Conservation (phyloP, 1,139 yeast genomes). For the Hyphopichia pseudoburtonii region DNA sequence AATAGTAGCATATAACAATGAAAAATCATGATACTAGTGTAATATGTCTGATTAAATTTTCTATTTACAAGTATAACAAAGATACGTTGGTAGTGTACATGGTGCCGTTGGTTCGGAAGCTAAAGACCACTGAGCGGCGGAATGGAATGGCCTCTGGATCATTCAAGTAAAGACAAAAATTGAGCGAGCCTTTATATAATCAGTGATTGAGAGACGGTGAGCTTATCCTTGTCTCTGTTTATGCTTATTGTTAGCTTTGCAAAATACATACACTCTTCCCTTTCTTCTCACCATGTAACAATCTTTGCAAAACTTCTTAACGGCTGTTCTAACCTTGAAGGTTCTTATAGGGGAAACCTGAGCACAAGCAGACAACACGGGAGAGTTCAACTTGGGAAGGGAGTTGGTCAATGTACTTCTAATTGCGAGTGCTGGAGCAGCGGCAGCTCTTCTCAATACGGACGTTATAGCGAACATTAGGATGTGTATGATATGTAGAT, state of each 20-base stretch:
- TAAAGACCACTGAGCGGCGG: no score
- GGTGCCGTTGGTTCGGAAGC: no score
- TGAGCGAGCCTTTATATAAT: no score
- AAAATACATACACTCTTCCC: slow-evolving; percentile 89
- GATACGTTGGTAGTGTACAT: no score
- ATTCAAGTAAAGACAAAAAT: no score
- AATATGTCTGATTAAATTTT: no score
- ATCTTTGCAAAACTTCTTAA: slow-evolving; percentile 87
- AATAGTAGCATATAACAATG: no score
- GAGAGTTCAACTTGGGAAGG: slow-evolving; percentile 16
- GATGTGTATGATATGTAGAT: no score
- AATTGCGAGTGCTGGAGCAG: slow-evolving; percentile 10
- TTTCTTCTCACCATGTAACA: slow-evolving; percentile 93
- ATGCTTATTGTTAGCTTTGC: slow-evolving; percentile 91
- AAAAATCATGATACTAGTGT: no score
- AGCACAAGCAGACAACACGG: slow-evolving; percentile 7
- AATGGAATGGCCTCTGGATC: no score
- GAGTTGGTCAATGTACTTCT: slow-evolving; percentile 15
- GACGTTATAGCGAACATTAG: slow-evolving; percentile 19
- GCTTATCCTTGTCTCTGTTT: slow-evolving; percentile 95
- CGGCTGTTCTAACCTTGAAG: slow-evolving; percentile 64
- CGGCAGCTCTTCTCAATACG: slow-evolving; percentile 15
- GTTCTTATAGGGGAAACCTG: slow-evolving; percentile 18
- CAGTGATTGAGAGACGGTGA: no score
- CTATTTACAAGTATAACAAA: no score